Evolutionary conservation across 768 basidiomycete genomes (phyloP), one percentile per base, ranked within the genome.

Genomic region (Mycena leptocephala): DNA sequence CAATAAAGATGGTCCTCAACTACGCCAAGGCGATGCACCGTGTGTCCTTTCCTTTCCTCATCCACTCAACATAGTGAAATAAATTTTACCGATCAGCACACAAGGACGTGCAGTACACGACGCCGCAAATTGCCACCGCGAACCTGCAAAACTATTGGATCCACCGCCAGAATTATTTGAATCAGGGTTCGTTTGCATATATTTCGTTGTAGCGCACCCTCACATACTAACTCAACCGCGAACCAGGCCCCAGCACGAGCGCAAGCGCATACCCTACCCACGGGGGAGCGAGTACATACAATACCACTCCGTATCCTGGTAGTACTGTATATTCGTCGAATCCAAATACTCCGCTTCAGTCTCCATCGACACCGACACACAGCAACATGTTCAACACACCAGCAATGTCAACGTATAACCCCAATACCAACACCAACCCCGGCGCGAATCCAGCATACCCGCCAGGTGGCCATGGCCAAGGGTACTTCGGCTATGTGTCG

Each of bases 61-160:
- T 20, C 18, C 7, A 4, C 14, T n/a, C 9, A 13, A 5, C 24
- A 11, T 35, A 11, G 7, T 48, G 11, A 2, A 51, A 33, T 9
- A 26, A 13, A 24, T 6, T 3, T 1, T 18, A n/a, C 20, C 10
- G 37, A 61, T 39, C 41, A 77, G 76, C 76, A 20, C 76, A 77
- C 68, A 77, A 59, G 16, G 72, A 78, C 20, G 1, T 58, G 0
- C 2, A 33, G 2, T 78, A 41, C 33, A 71, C 43, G 35, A n/a
- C 39, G 10, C 26, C 24, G 4, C 72, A 2, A n/a, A 63, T 78
- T 5, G 64, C 69, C 3, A 20, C 56, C 5, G 20, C 61, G 5
- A 78, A 78, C 39, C 46, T 78, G 1, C 55, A 74, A 22, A 71
- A 56, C 33, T 78, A 78, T 30, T 65, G 76, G 69, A 32, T 70